Percentiles rank a stretch among this genome's conserved stretches.
Conservation (phyloP, 129 eudicot genomes). For the Tagetes patula region DNA sequence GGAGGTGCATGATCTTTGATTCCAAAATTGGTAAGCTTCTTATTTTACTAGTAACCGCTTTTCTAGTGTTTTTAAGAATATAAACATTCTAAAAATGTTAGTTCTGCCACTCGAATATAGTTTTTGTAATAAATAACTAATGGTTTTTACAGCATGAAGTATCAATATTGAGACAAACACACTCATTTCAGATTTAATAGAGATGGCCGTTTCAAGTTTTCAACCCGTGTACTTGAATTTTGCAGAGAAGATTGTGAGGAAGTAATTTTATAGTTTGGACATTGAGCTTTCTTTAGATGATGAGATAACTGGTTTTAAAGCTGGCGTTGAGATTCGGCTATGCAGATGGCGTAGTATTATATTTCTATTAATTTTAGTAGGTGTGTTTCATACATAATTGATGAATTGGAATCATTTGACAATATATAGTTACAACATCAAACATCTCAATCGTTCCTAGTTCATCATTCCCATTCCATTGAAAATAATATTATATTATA, state of each 20-base stretch:
- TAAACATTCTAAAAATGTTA: background rate
- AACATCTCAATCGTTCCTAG: too few species aligned
- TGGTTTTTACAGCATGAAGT: background rate
- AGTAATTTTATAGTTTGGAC: constrained; percentile 7
- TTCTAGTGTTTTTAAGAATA: background rate
- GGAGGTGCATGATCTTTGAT: constrained; percentile 79
- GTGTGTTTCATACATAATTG: constrained; percentile 2
- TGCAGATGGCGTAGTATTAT: constrained; percentile 8
- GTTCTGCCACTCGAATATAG: background rate
- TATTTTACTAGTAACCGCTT: background rate
- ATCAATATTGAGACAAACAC: background rate
- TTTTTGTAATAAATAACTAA: background rate
- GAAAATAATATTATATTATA: too few species aligned
- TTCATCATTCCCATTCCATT: too few species aligned
- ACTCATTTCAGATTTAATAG: background rate
- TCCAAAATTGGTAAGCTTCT: constrained; percentile 22
- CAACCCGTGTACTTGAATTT: constrained; percentile 11
- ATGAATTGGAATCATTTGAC: background rate
- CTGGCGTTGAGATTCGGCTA: constrained; percentile 21
- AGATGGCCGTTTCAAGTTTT: background rate
- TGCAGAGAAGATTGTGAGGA: constrained; percentile 17
- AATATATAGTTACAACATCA: background rate
- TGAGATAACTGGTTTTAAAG: constrained; percentile 5
- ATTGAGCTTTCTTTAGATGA: constrained; percentile 24
- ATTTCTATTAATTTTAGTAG: constrained; percentile 8